Base-by-base conservation (phyloP, 1,284 basidiomycete species). In the Moesziomyces antarcticus region DNA sequence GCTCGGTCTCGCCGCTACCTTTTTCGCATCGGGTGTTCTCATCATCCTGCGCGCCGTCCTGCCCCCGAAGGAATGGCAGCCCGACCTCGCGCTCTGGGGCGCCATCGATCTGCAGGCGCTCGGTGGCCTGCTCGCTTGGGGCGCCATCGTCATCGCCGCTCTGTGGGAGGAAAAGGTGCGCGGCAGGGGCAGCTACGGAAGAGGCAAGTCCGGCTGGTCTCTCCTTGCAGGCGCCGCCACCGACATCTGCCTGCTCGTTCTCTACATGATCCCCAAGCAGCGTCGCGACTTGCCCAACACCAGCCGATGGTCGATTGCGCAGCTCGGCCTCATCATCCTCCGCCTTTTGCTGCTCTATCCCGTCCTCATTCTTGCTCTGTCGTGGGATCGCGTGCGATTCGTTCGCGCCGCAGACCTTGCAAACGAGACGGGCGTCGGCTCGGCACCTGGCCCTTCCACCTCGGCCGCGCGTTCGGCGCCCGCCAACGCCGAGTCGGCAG, bases 31-130 rank as follows among this genome's bases (percentile, higher is more conserved):
- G 14, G 81, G 79, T 25, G 54, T 62, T 14, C 66, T 82, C 37
- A 71, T 84, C 48, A 78, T 80, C 30, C 61, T 81, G 30, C 60
- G 74, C 14, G 81, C 79, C 20, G 79, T 81, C n/a, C 41, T 84
- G 21, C 80, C 81, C 11, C 68, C 71, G 1, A 64, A 75, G 22
- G 40, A 63, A 30, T 84, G 81, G 81, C 70, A 75, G 33, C 80
- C 81, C 1, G 65, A 75, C 25, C 50, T 77, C 41, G 33, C 56
- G 1, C 59, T 66, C 14, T 84, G 78, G 79, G 43, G 51, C 11
- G 68, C 55, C n/a, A 42, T 82, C 48, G 74, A 80, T 41, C 51
- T 80, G 7, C 78, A 80, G 41, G 67, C 75, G 4, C 62, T 81
- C 9, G 72, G 76, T 18, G 81, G 79, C 25, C 50, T 78, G 8